Evolutionary conservation across 495 filamentous ascomycete genomes (phyloP).

Genomic region (Penicillium atrosanguineum): DNA sequence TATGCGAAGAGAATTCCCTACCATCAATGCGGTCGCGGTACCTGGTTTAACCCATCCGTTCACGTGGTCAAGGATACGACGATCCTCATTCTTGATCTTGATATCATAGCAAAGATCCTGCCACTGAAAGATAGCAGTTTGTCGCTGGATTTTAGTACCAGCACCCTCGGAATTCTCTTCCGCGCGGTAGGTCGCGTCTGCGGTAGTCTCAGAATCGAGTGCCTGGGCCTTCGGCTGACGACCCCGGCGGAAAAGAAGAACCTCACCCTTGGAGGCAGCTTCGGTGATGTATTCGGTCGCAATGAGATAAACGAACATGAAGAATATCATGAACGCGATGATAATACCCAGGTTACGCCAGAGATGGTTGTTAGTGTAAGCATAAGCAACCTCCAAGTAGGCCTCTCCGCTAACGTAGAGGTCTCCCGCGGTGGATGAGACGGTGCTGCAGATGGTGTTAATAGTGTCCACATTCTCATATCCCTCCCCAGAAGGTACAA

Average conservation of each 20-base stretch:
- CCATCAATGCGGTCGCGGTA: slow-evolving; percentile 63
- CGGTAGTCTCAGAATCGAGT: slow-evolving; percentile 23
- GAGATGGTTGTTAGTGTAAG: slow-evolving; percentile 59
- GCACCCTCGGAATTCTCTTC: slow-evolving; percentile 34
- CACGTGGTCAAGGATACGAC: slow-evolving; percentile 60
- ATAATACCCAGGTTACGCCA: slow-evolving; percentile 74
- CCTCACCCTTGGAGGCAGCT: slow-evolving; percentile 50
- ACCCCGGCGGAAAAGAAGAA: slow-evolving; percentile 51
- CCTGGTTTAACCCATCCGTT: slow-evolving; percentile 67
- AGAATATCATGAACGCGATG: slow-evolving; percentile 62
- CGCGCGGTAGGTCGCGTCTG: slow-evolving; percentile 43
- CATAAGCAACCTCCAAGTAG: too few species aligned
- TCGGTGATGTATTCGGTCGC: slow-evolving; percentile 49
- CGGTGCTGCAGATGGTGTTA: slow-evolving; percentile 17
- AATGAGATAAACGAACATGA: slow-evolving; percentile 48
- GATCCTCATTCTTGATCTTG: slow-evolving; percentile 56
- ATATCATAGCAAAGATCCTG: slow-evolving; percentile 73
- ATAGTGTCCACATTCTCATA: too few species aligned
- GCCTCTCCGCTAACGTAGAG: slow-evolving; percentile 51
- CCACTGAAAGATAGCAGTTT: slow-evolving; percentile 72
- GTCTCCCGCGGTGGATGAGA: slow-evolving; percentile 35
- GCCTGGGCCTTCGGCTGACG: slow-evolving; percentile 33
- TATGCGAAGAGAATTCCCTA: too few species aligned
- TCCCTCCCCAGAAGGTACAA: slow-evolving; percentile 50
- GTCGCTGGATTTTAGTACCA: slow-evolving; percentile 52